Conservation (phyloP, 1,284 basidiomycete genomes). For the Caloboletus firmus region DNA sequence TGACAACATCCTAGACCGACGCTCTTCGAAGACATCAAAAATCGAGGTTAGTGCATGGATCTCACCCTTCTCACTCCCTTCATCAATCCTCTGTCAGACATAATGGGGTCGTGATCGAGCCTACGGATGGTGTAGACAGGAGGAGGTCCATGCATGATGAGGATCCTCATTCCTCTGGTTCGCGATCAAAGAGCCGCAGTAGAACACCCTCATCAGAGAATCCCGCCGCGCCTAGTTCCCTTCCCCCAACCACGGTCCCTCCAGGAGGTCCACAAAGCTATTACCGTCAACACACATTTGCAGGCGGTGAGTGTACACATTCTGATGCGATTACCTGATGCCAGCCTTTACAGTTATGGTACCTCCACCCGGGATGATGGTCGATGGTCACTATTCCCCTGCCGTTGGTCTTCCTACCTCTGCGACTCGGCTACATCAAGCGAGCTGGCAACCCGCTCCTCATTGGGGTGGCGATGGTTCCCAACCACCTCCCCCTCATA, state of each 20-base stretch:
- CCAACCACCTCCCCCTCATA: slow-evolving; percentile 35
- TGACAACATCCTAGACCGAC: slow-evolving; percentile 47
- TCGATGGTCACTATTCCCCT: slow-evolving; percentile 37
- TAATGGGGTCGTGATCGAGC: slow-evolving; percentile 65
- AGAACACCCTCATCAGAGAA: slow-evolving; percentile 47
- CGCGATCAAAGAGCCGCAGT: slow-evolving; percentile 51
- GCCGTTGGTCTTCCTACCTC: slow-evolving; percentile 50
- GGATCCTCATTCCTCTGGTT: slow-evolving; percentile 42
- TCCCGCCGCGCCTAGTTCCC: slow-evolving; percentile 26
- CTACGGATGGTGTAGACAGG: slow-evolving; percentile 38
- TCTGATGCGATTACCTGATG: not conserved
- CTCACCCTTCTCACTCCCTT: slow-evolving; percentile 3
- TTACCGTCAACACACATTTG: slow-evolving; percentile 59
- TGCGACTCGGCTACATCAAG: slow-evolving; percentile 46
- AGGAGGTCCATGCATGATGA: slow-evolving; percentile 39
- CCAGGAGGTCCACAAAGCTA: slow-evolving; percentile 51
- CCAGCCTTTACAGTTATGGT: slow-evolving; percentile 16
- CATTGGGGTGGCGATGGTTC: slow-evolving; percentile 35
- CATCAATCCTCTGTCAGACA: slow-evolving; percentile 44
- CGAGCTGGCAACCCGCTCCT: slow-evolving; percentile 42
- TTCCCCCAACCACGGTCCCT: slow-evolving; percentile 33
- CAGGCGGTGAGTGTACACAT: slow-evolving; percentile 31
- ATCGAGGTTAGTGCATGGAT: slow-evolving; percentile 51
- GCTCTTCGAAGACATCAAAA: slow-evolving; percentile 62
- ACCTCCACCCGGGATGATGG: slow-evolving; percentile 35